phyloP scores from a whole-genome alignment of 257 asterid genomes.

The Solanum raphanifolium region DNA sequence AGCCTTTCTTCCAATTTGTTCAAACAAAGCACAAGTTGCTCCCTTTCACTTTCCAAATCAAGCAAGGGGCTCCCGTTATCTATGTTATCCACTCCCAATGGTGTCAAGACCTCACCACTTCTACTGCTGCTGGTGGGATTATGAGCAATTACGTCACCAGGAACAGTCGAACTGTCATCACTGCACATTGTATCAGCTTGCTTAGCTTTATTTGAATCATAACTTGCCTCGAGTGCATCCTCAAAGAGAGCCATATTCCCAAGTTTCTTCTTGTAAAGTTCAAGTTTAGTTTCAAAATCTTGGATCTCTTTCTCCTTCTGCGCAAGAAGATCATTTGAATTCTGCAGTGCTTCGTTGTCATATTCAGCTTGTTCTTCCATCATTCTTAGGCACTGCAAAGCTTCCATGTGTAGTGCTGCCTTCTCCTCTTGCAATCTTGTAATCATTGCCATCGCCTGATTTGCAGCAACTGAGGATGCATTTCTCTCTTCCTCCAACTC shows the following conservation, averaged over 20 bases:
- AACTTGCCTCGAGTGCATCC: slow-evolving; percentile 10
- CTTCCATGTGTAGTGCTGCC: slow-evolving; percentile 77
- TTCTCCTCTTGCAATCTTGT: slow-evolving; percentile 87
- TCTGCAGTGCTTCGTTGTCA: slow-evolving; percentile 65
- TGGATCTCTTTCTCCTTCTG: slow-evolving; percentile 57
- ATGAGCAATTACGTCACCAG: background rate
- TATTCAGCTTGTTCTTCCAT: slow-evolving; percentile 88
- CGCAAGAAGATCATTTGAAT: slow-evolving; percentile 36
- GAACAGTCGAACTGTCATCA: background rate
- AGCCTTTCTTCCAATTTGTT: slow-evolving; percentile 34
- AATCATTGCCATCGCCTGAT: slow-evolving; percentile 93
- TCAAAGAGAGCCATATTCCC: slow-evolving; percentile 17
- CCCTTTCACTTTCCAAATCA: slow-evolving; percentile 35
- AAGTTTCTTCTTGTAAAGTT: slow-evolving; percentile 25
- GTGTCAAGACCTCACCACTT: slow-evolving; percentile 8
- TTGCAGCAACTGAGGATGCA: slow-evolving; percentile 81
- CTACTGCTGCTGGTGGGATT: background rate
- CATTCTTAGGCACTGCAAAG: slow-evolving; percentile 68
- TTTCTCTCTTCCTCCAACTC: slow-evolving; percentile 88
- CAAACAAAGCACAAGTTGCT: slow-evolving; percentile 22
- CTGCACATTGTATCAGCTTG: background rate
- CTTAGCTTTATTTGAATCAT: slow-evolving; percentile 10
- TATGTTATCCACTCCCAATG: background rate
- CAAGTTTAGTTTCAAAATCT: slow-evolving; percentile 38
- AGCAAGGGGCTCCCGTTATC: slow-evolving; percentile 1